Conservation (phyloP, 257 asterid genomes). For the Solanum peruvianum region DNA sequence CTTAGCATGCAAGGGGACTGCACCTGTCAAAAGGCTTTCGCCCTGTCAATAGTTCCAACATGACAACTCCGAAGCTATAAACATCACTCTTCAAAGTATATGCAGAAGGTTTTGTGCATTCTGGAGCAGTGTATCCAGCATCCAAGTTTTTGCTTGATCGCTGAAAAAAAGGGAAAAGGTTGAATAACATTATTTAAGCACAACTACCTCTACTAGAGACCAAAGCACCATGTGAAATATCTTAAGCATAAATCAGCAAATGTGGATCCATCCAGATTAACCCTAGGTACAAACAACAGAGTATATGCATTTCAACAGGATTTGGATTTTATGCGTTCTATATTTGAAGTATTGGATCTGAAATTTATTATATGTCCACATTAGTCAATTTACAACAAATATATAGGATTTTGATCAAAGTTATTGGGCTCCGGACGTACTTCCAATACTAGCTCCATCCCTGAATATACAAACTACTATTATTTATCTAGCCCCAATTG, state of each 20-base stretch:
- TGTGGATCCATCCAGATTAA: background rate
- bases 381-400: background rate
- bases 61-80: slow-evolving; percentile 50
- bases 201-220: background rate
- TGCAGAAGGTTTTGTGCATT: slow-evolving; percentile 26
- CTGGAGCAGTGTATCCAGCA: slow-evolving; percentile 48
- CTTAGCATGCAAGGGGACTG: background rate
- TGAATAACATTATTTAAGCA: background rate
- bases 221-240: background rate
- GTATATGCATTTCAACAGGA: background rate
- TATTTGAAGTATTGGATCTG: background rate
- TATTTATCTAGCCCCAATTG: background rate
- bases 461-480: background rate
- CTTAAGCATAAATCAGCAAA: background rate
- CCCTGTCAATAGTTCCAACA: slow-evolving; percentile 53
- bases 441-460: background rate
- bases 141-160: slow-evolving; percentile 10
- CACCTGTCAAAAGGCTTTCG: slow-evolving; percentile 50
- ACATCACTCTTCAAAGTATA: slow-evolving; percentile 43
- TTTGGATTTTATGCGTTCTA: background rate
- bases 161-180: background rate
- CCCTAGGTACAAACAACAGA: background rate
- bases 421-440: background rate
- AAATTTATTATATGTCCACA: too few relatives aligned
- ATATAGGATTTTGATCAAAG: background rate